These are phyloP conservation scores for Nematocida ironsii DNA, from an alignment of 371 early-diverging fungal genomes.

Conservation along the genomic window DNA sequence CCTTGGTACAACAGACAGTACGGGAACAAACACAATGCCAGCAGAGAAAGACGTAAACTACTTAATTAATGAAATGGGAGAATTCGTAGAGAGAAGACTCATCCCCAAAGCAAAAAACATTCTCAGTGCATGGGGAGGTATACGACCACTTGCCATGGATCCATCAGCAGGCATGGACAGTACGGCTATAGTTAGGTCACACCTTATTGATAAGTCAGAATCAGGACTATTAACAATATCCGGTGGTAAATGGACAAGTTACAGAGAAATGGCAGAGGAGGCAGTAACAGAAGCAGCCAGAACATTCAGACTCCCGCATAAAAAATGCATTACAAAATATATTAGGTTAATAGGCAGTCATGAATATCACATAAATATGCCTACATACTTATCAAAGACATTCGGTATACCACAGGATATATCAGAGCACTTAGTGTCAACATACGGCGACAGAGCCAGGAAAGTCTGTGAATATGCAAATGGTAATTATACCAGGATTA, in stretches of 20 bases:
- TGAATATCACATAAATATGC: constrained; percentile 80
- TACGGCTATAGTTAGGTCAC: constrained; percentile 86
- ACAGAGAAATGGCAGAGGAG: constrained; percentile 94
- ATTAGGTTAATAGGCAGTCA: constrained; percentile 80
- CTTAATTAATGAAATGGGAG: constrained; percentile 85
- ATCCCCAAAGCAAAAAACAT: constrained; percentile 89
- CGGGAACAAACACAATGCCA: constrained; percentile 70
- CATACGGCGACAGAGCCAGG: constrained; percentile 85
- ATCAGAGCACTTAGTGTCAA: constrained; percentile 81
- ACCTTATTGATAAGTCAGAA: constrained; percentile 81
- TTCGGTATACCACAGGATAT: constrained; percentile 86
- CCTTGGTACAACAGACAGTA: constrained; percentile 95
- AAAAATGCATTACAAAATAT: constrained; percentile 74
- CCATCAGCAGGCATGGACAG: constrained; percentile 78
- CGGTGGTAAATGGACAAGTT: constrained; percentile 99
- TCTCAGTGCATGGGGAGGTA: constrained; percentile 92
- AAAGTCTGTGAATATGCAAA: constrained; percentile 44
- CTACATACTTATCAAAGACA: constrained; percentile 80
- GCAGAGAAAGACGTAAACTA: constrained; percentile 86
- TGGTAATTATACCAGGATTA: constrained; percentile 68
- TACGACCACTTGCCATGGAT: constrained; percentile 93
- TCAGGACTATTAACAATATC: constrained; percentile 85
- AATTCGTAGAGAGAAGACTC: constrained; percentile 79
- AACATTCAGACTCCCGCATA: constrained; percentile 71
- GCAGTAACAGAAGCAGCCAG: constrained; percentile 83